These are phyloP conservation scores for Shiraia sp. DNA, from an alignment of 2,329 filamentous ascomycete species.

Conservation along the genomic window DNA sequence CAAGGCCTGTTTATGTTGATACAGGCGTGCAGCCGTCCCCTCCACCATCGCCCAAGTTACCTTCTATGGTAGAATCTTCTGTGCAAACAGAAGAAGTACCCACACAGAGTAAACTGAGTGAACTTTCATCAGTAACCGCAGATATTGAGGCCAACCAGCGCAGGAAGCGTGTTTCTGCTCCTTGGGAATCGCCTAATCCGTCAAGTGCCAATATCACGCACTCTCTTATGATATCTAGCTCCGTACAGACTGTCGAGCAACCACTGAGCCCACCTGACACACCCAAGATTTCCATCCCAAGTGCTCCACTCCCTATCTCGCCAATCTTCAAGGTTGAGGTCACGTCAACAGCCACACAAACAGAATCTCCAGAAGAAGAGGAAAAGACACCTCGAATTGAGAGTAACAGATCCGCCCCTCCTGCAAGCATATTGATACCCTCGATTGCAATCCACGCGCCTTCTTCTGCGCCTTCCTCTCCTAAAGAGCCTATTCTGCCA, in stretches of 20 bases:
- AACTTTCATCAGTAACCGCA: conserved; percentile 17
- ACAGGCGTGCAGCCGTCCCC: conserved; percentile 83
- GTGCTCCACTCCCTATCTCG: conserved; percentile 46
- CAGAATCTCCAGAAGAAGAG: conserved; percentile 41
- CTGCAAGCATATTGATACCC: conserved; percentile 64
- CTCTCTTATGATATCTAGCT: conserved; percentile 64
- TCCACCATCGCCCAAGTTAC: conserved; percentile 69
- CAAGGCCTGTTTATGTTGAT: conserved; percentile 66
- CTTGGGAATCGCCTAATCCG: conserved; percentile 12
- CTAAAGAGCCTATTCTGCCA: conserved; percentile 75
- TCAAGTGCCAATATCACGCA: conserved; percentile 19
- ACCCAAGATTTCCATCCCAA: conserved; percentile 56
- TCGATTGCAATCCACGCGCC: conserved; percentile 92
- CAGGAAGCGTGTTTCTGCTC: conserved; percentile 65
- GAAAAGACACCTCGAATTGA: conserved; percentile 31
- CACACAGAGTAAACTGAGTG: conserved; percentile 26
- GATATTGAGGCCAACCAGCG: conserved; percentile 75
- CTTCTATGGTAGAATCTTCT: conserved; percentile 25
- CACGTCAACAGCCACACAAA: conserved; percentile 66
- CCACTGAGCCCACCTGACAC: conserved; percentile 69
- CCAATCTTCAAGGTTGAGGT: conserved; percentile 48
- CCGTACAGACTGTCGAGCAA: conserved; percentile 65
- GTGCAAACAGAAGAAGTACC: conserved; percentile 25
- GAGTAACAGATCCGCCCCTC: conserved; percentile 31
- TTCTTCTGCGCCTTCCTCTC: conserved; percentile 75